A percentile compares a stretch with the other conserved stretches of the same genome.
phyloP scores from a whole-genome alignment of 2,329 filamentous ascomycete genomes.

The Chrysosporium queenslandicum region DNA sequence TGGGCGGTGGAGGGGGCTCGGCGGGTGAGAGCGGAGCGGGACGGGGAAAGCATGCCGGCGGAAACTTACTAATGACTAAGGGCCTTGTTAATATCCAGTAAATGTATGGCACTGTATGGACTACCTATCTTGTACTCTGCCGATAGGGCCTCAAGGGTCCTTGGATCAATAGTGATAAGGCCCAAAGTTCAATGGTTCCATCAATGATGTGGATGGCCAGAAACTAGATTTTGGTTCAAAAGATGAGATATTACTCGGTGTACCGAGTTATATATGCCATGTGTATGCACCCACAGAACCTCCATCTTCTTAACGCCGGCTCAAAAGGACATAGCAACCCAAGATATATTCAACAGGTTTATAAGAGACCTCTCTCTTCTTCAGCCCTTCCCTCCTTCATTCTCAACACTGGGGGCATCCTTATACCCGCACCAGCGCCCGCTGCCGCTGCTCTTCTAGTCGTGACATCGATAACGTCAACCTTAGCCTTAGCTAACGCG shows the following conservation, averaged over 20 bases:
- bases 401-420: conserved; percentile 32
- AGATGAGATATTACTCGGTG: too few species aligned
- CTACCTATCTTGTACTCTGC: too few species aligned
- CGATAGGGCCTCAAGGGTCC: too few species aligned
- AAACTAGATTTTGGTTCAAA: too few species aligned
- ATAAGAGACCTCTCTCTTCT: conserved; percentile 23
- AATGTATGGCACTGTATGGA: too few species aligned
- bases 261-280: background rate
- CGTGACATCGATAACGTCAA: conserved; percentile 57
- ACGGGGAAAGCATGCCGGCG: background rate
- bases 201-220: too few species aligned
- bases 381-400: conserved; percentile 11
- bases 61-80: background rate
- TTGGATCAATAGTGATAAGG: too few species aligned
- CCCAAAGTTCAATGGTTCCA: too few species aligned
- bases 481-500: conserved; percentile 67
- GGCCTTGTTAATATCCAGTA: background rate
- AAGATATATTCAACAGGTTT: background rate
- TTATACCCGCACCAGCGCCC: conserved; percentile 28
- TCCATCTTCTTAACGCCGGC: background rate
- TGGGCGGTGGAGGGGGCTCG: conserved; percentile 5
- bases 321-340: background rate
- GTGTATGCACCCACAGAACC: background rate
- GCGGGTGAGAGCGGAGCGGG: background rate
- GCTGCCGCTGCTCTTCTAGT: conserved; percentile 17